Evolutionary conservation across 192 early-diverging fungal species (phyloP).

Genomic region (Backusella mclennaniae): DNA sequence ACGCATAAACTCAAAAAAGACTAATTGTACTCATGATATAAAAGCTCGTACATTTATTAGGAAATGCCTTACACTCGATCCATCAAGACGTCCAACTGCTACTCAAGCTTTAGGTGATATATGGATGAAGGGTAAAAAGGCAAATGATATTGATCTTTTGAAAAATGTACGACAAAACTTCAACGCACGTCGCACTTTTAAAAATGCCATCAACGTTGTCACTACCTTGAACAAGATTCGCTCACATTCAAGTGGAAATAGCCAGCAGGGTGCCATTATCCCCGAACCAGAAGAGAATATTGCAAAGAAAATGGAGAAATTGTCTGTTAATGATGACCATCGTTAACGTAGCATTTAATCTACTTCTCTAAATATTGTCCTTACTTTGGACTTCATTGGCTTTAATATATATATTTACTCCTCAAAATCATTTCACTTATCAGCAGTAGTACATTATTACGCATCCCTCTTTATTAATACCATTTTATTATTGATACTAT

Average conservation of each 20-base stretch:
- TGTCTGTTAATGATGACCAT: neutral
- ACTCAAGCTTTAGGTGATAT: constrained; percentile 77
- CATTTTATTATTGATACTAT: no score
- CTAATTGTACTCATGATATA: no score
- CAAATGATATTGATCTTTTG: constrained; percentile 73
- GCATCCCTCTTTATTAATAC: no score
- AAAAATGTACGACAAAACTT: constrained; percentile 80
- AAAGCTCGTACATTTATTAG: constrained; percentile 76
- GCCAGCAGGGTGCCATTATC: neutral
- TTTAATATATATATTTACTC: no score
- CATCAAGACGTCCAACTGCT: constrained; percentile 71
- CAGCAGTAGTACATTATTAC: no score
- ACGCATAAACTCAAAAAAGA: neutral
- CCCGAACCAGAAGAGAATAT: neutral
- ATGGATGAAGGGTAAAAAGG: constrained; percentile 68
- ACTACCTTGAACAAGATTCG: constrained; percentile 59
- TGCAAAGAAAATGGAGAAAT: neutral
- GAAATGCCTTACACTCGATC: constrained; percentile 62
- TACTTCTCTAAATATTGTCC: no score
- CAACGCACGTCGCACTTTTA: constrained; percentile 61
- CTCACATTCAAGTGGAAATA: neutral
- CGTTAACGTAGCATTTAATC: no score
- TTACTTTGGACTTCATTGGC: no score
- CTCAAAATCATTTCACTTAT: no score
- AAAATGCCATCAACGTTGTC: constrained; percentile 59